Conservation (phyloP, 2,329 filamentous ascomycete genomes). For the Cladosporium halotolerans region DNA sequence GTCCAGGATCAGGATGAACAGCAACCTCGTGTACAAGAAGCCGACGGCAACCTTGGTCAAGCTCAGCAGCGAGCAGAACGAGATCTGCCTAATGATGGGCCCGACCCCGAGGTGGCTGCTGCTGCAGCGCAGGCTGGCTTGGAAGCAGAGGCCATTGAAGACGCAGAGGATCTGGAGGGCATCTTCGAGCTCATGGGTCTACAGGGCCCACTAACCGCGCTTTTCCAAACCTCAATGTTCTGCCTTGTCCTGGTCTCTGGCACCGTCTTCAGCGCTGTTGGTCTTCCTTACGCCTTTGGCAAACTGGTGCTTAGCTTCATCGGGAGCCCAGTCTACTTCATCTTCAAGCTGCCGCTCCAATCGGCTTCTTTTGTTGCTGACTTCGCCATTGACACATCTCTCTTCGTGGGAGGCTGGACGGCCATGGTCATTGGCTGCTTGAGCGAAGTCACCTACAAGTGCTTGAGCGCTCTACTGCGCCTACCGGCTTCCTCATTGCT, state of each 20-base stretch:
- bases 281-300: slow-evolving; percentile 86
- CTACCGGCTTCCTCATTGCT: neutral
- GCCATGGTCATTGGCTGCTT: slow-evolving; percentile 12
- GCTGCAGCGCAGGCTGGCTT: slow-evolving; percentile 62
- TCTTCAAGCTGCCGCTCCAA: slow-evolving; percentile 63
- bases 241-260: slow-evolving; percentile 83
- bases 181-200: slow-evolving; percentile 95
- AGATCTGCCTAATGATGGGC: slow-evolving; percentile 19
- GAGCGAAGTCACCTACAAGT: neutral
- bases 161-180: slow-evolving; percentile 91
- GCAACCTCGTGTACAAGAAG: slow-evolving; percentile 49
- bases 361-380: slow-evolving; percentile 69
- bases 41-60: slow-evolving; percentile 5
- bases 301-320: slow-evolving; percentile 74
- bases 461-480: neutral
- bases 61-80: slow-evolving; percentile 19
- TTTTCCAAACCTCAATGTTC: slow-evolving; percentile 93
- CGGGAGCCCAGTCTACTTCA: slow-evolving; percentile 66
- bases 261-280: slow-evolving; percentile 78
- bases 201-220: slow-evolving; percentile 81
- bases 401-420: slow-evolving; percentile 49
- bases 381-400: slow-evolving; percentile 66
- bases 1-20: slow-evolving; percentile 53
- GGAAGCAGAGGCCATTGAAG: slow-evolving; percentile 67
- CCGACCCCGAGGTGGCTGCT: slow-evolving; percentile 56